Evolutionary conservation across 768 basidiomycete genomes (phyloP).

Genomic region (Exidia glandulosa): DNA sequence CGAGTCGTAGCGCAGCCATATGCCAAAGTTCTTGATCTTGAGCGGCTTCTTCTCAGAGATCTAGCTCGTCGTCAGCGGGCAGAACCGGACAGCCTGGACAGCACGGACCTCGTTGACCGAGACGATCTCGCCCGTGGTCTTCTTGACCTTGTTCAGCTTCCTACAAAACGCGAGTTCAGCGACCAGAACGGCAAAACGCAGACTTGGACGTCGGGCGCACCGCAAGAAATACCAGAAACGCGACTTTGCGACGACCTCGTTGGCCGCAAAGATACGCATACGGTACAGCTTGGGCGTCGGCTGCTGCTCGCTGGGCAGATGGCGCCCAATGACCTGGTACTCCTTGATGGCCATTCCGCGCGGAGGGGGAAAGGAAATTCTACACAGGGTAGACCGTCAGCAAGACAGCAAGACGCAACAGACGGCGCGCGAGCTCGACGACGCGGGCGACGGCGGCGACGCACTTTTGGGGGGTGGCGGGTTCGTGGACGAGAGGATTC

Average conservation of each 20-base stretch:
- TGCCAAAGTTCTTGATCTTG: conserved; percentile 99
- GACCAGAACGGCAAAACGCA: background rate
- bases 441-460: too few relatives aligned
- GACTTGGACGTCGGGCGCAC: conserved; percentile 28
- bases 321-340: conserved; percentile 96
- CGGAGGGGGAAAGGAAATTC: too few relatives aligned
- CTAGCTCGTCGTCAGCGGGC: conserved; percentile 62
- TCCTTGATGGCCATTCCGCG: conserved; percentile 63
- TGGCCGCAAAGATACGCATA: conserved; percentile 98
- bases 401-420: too few relatives aligned
- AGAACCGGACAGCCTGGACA: background rate
- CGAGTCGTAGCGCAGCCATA: conserved; percentile 99
- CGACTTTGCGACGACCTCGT: conserved; percentile 97
- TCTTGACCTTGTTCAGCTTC: conserved; percentile 98
- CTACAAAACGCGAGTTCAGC: conserved; percentile 24
- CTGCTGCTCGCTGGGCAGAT: conserved; percentile 86
- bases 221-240: conserved; percentile 99
- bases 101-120: conserved; percentile 92
- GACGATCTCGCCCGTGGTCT: conserved; percentile 98
- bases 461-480: too few relatives aligned
- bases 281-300: conserved; percentile 97
- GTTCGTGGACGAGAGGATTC: too few relatives aligned
- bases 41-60: conserved; percentile 96
- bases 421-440: too few relatives aligned
- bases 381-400: too few relatives aligned